Evolutionary conservation across 192 early-diverging fungal species (phyloP), one percentile per base, ranked within the genome.

Genomic region (Umbelopsis isabellina): DNA sequence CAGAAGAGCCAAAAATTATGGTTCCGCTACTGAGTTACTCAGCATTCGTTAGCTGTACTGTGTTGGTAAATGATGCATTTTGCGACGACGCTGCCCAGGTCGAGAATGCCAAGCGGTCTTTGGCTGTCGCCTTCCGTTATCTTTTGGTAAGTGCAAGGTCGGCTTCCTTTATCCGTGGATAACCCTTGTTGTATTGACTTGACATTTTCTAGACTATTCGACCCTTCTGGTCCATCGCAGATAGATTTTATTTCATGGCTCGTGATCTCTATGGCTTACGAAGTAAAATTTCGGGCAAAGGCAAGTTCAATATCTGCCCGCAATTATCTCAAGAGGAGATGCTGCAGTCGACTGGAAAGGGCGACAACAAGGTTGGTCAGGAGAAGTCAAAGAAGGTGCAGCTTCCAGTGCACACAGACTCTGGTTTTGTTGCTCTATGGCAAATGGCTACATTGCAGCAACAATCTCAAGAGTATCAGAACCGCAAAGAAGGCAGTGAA

Each of bases 141-240:
- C 55, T 61, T 6, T 61, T 61, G 55, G 55, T 61, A 61, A 35
- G 55, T 61, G 1, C 27, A 30, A 30, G 27, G 27, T 30, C 27
- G 27, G 27, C 3, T 3, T 18, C 33, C 5, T 6, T n/a, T 4
- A 6, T 23, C 23, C 16, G 11, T 58, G 23, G 52, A 35, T 11
- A 25, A 30, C 8, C 4, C 13, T 18, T 12, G 33, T 25, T 35
- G 18, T 1, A 61, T 61, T 35, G 25, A 52, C 9, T 15, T 69
- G 33, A 23, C 37, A 9, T 0, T 11, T 22, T 27, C 16, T 72
- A 79, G 64, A 77, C 50, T 13, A 80, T 87, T 78, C 72, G 70
- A 68, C 49, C 77, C 11, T 83, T 79, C 45, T 87, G 83, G 81
- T 79, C 79, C 1, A 84, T 83, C 72, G 81, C 83, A 13, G 78